Evolutionary conservation across 2,329 filamentous ascomycete genomes (phyloP), one percentile per base, ranked within the genome.

Genomic region (Colletotrichum sp.): DNA sequence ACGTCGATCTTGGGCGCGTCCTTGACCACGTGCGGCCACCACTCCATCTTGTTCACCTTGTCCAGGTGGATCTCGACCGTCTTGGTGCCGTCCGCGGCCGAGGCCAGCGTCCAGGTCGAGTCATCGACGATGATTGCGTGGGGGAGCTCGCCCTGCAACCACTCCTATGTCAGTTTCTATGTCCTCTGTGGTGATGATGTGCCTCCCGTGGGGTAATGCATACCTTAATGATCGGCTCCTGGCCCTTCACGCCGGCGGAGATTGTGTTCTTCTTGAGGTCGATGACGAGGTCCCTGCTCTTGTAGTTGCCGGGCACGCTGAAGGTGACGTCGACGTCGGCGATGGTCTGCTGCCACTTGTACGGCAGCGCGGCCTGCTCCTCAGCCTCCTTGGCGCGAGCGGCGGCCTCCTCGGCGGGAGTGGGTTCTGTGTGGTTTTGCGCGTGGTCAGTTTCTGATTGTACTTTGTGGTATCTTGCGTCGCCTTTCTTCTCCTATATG

Each of bases 291-390:
- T 99, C 97, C 80, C 91, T 92, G 52, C 93, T 95, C 86, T 98
- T 98, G 80, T 96, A 88, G 85, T 96, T 98, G 28, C 90, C 94
- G 0, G 96, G 94, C 1, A 99, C 92, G 32, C 91, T 88, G 75
- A 98, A 90, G 67, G 90, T 93, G 81, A 99, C 87, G 83, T 98
- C 95, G 76, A 98, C 88, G 83, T 99, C 97, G 80, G 90, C 90
- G 84, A 99, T 98, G 28, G 94, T 96, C 87, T 99, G 97, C 13
- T 91, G 94, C 97, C 97, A 99, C 88, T 98, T 97, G 92, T 99
- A 99, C 1, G 97, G 97, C 57, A 99, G 93, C 28, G 93, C 92
- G 57, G 93, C 94, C 88, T 99, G 97, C 87, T 99, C 97, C 81
- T 93, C 94, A 72, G 91, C 89, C 87, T 99, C 96, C 84, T 93